phyloP scores from a whole-genome alignment of 805 yeast genomes.

The Pichia rugopelliculosa region DNA sequence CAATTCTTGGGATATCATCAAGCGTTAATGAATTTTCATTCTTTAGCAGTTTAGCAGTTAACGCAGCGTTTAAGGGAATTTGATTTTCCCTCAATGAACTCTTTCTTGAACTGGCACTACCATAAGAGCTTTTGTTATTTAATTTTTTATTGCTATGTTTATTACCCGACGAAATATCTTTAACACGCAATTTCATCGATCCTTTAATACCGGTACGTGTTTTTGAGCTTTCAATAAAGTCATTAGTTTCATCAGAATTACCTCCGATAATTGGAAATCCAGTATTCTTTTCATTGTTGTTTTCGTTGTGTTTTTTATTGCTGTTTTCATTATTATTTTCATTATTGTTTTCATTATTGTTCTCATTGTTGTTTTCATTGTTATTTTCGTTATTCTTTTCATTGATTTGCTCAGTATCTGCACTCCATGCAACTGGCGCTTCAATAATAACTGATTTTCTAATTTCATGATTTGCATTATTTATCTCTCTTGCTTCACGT shows the following conservation, averaged over 20 bases:
- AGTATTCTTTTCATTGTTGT: neutral
- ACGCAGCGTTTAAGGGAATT: conserved; percentile 31
- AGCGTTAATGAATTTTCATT: conserved; percentile 81
- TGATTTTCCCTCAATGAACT: neutral
- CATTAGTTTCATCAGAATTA: neutral
- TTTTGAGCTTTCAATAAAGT: conserved; percentile 12
- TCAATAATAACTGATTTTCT: conserved; percentile 61
- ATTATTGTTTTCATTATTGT: too few relatives aligned
- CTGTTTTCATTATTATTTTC: too few relatives aligned
- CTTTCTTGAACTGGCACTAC: neutral
- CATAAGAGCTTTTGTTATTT: conserved; percentile 26
- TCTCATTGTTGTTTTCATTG: too few relatives aligned
- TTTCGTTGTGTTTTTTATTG: too few relatives aligned
- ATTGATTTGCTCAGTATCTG: conserved; percentile 20
- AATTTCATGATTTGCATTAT: conserved; percentile 49
- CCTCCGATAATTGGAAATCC: neutral
- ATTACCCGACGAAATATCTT: conserved; percentile 23
- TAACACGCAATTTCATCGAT: conserved; percentile 24
- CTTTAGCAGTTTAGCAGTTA: conserved; percentile 59
- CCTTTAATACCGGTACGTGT: conserved; percentile 20
- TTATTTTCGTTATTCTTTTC: neutral
- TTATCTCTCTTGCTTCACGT: conserved; percentile 52
- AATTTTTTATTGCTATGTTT: conserved; percentile 2
- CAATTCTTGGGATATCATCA: conserved; percentile 95
- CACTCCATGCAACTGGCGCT: conserved; percentile 44